Conservation (phyloP, 257 asterid genomes). For the Solanum commersonii region DNA sequence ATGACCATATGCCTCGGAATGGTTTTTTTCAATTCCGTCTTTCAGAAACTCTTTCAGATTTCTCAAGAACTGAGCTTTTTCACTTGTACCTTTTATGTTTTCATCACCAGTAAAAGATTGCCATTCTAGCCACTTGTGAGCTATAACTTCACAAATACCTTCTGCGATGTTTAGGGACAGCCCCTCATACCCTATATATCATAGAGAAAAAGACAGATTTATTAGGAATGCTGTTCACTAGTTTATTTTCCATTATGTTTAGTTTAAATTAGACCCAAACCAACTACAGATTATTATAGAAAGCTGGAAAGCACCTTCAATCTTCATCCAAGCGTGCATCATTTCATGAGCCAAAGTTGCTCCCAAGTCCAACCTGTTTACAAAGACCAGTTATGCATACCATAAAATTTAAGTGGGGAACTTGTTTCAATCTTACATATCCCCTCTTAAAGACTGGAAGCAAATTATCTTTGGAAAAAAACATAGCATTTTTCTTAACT, state of each 20-base stretch:
- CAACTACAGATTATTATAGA: background rate
- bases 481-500: background rate
- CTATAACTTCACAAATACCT: conserved; percentile 1
- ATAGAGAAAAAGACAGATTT: background rate
- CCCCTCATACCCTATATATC: background rate
- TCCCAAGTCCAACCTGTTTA: conserved; percentile 1
- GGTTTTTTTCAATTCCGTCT: background rate
- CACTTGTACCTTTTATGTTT: background rate
- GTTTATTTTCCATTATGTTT: background rate
- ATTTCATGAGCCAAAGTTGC: conserved; percentile 5
- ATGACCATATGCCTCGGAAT: background rate
- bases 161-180: background rate
- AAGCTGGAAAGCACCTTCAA: background rate
- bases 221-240: background rate
- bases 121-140: conserved; percentile 3
- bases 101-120: background rate
- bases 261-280: background rate
- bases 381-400: background rate
- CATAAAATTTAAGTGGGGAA: background rate
- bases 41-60: background rate
- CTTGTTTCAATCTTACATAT: background rate
- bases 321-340: conserved; percentile 1
- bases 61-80: background rate
- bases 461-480: background rate
- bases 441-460: background rate